Evolutionary conservation across 805 yeast species (phyloP).

Genomic region (Soucietia sequanensis): DNA sequence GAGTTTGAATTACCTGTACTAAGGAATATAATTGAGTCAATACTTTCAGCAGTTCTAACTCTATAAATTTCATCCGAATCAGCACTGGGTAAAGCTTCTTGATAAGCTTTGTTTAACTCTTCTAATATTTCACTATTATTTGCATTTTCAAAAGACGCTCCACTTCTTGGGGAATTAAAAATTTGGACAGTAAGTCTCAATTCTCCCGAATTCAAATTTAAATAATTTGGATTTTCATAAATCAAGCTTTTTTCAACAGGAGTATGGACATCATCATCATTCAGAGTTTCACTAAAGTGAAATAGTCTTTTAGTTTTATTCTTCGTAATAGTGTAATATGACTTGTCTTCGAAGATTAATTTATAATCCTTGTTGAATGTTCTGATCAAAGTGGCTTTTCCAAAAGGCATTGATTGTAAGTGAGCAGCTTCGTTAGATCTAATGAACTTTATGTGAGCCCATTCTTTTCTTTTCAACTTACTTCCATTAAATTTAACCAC

Average conservation of each 20-base stretch:
- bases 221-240: no score
- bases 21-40: conserved; percentile 1
- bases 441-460: not conserved
- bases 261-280: no score
- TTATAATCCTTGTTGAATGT: conserved; percentile 1
- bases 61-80: not conserved
- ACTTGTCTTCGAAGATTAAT: not conserved
- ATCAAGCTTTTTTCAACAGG: no score
- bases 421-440: not conserved
- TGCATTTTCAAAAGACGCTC: no score
- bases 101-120: no score
- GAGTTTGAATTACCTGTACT: conserved; percentile 1
- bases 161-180: no score
- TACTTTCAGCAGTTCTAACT: not conserved
- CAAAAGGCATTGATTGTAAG: not conserved
- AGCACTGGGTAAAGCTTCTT: no score
- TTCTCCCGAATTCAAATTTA: no score
- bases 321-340: not conserved
- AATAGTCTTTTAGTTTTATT: no score
- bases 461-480: not conserved
- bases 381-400: not conserved
- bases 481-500: not conserved
- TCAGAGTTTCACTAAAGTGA: no score
- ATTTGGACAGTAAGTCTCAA: no score
- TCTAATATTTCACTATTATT: no score